These are phyloP conservation scores for Prunus davidiana DNA, from an alignment of 306 rosid genomes.

Conservation along the genomic window DNA sequence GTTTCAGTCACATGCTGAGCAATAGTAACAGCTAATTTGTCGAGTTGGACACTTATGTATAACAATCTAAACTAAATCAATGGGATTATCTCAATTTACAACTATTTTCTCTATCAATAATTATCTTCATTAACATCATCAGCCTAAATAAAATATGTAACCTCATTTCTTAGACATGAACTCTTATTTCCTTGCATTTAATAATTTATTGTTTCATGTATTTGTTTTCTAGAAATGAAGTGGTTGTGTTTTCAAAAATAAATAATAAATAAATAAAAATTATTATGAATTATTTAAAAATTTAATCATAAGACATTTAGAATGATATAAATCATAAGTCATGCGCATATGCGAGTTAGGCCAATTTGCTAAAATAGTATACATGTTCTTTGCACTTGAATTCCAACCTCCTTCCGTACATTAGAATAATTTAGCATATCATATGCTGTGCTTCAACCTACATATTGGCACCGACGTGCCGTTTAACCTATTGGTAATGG, in stretches of 20 bases:
- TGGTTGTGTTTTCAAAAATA: no score
- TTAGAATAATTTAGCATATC: no score
- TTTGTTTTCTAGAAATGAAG: no score
- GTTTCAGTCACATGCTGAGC: background rate
- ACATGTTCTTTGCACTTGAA: no score
- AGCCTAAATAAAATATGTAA: no score
- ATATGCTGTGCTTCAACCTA: no score
- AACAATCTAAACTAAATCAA: background rate
- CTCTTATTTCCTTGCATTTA: no score
- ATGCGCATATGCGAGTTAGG: no score
- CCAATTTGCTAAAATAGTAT: rapidly evolving
- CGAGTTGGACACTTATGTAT: background rate
- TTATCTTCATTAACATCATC: background rate
- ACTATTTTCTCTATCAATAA: background rate
- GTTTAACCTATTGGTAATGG: background rate
- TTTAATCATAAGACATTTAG: background rate
- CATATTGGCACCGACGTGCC: background rate
- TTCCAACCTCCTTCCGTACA: rapidly evolving
- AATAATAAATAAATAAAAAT: background rate
- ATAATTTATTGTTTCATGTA: no score
- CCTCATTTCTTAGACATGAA: no score
- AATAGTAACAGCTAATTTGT: background rate
- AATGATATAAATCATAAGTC: no score
- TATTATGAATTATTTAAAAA: background rate
- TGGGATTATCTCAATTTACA: background rate